Percentiles rank a stretch among this genome's conserved stretches.
Conservation (phyloP, 2,329 filamentous ascomycete genomes). For the Blastomyces parvus region DNA sequence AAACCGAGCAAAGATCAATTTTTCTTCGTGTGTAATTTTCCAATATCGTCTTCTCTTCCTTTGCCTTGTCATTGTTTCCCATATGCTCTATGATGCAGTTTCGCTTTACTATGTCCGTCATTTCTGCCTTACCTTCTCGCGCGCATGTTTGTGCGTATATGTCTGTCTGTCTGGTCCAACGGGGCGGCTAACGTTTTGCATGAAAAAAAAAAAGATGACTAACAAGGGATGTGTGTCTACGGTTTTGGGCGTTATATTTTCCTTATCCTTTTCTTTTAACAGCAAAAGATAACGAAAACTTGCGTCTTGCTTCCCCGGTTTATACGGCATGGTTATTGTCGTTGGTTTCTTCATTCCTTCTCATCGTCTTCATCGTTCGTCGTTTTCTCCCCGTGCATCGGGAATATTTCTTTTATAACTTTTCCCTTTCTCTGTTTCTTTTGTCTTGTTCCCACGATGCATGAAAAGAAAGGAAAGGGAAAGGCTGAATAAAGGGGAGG, state of each 20-base stretch:
- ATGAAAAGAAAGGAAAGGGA: conserved; percentile 12
- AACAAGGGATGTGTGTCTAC: not conserved
- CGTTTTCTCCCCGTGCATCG: not conserved
- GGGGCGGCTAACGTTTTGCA: conserved; percentile 11
- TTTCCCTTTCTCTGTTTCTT: not conserved
- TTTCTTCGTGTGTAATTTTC: not conserved
- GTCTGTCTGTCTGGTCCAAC: not conserved
- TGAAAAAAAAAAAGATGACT: conserved; percentile 10
- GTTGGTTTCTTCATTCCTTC: not conserved
- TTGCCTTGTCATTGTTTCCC: conserved; percentile 23
- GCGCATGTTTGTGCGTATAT: not conserved
- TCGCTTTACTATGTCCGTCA: conserved; percentile 13
- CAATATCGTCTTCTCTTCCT: conserved; percentile 18
- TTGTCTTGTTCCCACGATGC: conserved; percentile 3
- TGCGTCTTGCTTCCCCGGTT: not conserved
- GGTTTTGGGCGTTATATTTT: conserved; percentile 1
- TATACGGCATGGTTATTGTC: not conserved
- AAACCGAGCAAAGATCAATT: not conserved
- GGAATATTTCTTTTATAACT: not conserved
- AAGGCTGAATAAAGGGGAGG: not conserved
- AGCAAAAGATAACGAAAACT: not conserved
- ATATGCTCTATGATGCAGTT: conserved; percentile 33
- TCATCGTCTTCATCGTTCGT: not conserved
- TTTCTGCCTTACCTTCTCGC: conserved; percentile 8
- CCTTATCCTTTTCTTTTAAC: not conserved